A percentile compares a stretch with the other conserved stretches of the same genome.
Conservation (phyloP, 2,329 filamentous ascomycete genomes). For the Phoma sp. region DNA sequence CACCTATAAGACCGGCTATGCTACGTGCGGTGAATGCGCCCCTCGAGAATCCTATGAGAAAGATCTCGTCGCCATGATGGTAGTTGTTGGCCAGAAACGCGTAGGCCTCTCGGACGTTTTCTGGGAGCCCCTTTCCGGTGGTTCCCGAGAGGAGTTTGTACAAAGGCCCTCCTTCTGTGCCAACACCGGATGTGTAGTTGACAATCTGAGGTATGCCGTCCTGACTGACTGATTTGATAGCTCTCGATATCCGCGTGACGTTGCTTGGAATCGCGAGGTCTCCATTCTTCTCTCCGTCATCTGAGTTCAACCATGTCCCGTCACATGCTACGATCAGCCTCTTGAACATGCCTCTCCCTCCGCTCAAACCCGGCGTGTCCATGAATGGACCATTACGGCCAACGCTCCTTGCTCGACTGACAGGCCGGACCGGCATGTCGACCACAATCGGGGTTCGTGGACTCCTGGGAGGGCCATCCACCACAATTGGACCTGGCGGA, state of each 20-base stretch:
- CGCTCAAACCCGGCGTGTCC: constrained; percentile 42
- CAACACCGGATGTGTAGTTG: constrained; percentile 59
- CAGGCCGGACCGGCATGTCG: constrained; percentile 32
- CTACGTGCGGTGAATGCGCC: constrained; percentile 55
- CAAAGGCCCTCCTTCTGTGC: constrained; percentile 51
- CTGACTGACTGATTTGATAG: constrained; percentile 55
- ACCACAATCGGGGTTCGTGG: constrained; percentile 38
- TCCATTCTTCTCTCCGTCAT: constrained; percentile 53
- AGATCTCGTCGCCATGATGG: constrained; percentile 57
- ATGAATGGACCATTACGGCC: constrained; percentile 30
- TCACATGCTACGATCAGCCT: constrained; percentile 50
- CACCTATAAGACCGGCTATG: constrained; percentile 52
- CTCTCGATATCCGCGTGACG: constrained; percentile 56
- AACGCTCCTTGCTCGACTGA: constrained; percentile 38
- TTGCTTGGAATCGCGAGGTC: constrained; percentile 55
- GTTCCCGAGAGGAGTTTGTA: constrained; percentile 50
- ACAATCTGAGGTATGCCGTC: constrained; percentile 59
- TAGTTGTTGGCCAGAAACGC: constrained; percentile 61
- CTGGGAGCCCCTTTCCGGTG: constrained; percentile 54
- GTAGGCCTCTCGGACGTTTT: constrained; percentile 57
- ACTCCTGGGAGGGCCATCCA: constrained; percentile 30
- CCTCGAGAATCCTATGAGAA: constrained; percentile 55
- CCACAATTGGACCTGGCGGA: constrained; percentile 31
- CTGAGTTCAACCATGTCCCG: constrained; percentile 58
- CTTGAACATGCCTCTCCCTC: constrained; percentile 48